Base-by-base conservation (phyloP, 2,329 filamentous ascomycete genomes). In the Diaporthe sp. region DNA sequence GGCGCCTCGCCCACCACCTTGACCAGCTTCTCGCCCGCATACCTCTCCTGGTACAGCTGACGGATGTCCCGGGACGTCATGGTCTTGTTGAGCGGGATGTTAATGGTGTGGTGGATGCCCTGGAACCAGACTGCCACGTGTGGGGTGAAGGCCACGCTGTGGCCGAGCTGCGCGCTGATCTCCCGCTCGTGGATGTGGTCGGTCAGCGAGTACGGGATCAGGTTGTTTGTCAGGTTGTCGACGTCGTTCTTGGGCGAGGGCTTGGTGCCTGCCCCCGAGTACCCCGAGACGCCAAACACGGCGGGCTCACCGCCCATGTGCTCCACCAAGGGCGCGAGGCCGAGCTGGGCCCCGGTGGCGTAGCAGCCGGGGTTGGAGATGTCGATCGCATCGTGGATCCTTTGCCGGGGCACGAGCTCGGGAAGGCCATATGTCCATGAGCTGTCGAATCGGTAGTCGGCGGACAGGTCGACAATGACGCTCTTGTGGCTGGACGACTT, bases 91-190 rank as follows among this genome's bases (percentile, higher is more conserved):
- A 99, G 89, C 17, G 96, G 96, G 68, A 98, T 94, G 82, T 92
- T 95, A 84, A 98, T 96, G 53, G 95, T 96, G 85, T 96, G 94
- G 82, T 95, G 92, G 80, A 98, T 98, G 78, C 96, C 96, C 82
- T 97, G 94, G 90, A 98, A 98, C 96, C 95, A 98, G 19, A 94
- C 92, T n/a, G 95, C 95, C 34, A 98, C 96, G 84, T 98, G 97
- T 9, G 97, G 97, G 75, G 97, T 94, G 83, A 99, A 99, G 8
- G 93, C 94, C 15, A 98, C 92, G 25, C 90, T 86, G 19, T 87
- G 89, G 67, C 93, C 94, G 15, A 98, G 90, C 82, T 98, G 95
- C 71, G 87, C 83, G 82, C 93, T 93, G 78, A 98, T 97, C 84
- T 98, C 97, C 62, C 91, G 92, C 88, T 99, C 97, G 86, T 98